Base-by-base conservation (phyloP, 2,329 filamentous ascomycete genomes). In the Xylariales sp. region DNA sequence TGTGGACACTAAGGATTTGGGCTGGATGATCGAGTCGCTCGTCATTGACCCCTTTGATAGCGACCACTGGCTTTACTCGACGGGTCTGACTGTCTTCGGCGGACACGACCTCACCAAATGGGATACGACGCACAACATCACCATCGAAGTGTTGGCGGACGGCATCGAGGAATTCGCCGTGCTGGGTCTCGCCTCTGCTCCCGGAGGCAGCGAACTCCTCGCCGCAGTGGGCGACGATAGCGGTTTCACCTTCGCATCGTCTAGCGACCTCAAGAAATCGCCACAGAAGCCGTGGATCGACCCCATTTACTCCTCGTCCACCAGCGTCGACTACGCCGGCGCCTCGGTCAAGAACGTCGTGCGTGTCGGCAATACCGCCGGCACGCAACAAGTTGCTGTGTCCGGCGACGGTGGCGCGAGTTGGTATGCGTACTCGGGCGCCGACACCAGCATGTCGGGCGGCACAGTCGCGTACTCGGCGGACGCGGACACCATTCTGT, bases 51-150 rank as follows among this genome's bases (percentile, higher is more conserved):
- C 87, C 0, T 81, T 83, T 32, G 86, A 89, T 71, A 87, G 85
- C 64, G 81, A 88, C 72, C 86, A 88, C 74, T 89, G 86, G 85
- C 77, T 89, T 0, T 89, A 89, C 65, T 86, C 84, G n/a, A 89
- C 87, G 0, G 87, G 87, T 2, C 76, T 83, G n/a, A 87, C 85
- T 0, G 77, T 87, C 52, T 86, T 83, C 45, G 85, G 85, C 9
- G 84, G 86, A 1, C 83, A 83, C 59, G 85, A 88, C 65, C 76
- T 88, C n/a, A 83, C 83, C 0, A 84, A 84, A 14, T 88, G 86
- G 86, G 86, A 87, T 63, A 80, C 81, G 3, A 57, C 39, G 7
- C 0, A 75, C 67, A 86, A 85, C 60, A 77, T 88, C 64, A 82
- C 81, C 1, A 82, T 87, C 54, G 71, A 84, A 55, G 84, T 83